A percentile compares a stretch with the other conserved stretches of the same genome.
These are phyloP conservation scores for Furcasterigmium furcatum DNA, from an alignment of 2,329 filamentous ascomycete species.

Conservation along the genomic window DNA sequence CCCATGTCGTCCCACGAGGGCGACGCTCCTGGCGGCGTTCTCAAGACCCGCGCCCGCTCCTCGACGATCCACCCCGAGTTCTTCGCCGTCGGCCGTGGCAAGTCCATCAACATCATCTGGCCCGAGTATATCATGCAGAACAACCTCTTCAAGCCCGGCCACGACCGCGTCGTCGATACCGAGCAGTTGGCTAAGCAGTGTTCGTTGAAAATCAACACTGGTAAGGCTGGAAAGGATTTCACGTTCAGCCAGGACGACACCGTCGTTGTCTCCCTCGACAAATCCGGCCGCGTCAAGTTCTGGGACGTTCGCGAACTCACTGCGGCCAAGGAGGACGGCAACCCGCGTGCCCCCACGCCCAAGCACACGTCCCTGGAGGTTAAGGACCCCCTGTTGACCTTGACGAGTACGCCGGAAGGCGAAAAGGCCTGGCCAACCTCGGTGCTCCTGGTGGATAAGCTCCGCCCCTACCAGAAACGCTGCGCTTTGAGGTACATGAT, in stretches of 20 bases:
- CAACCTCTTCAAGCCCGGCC: conserved; percentile 59
- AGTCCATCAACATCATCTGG: conserved; percentile 89
- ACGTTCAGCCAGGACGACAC: conserved; percentile 96
- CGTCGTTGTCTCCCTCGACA: conserved; percentile 91
- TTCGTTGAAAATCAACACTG: conserved; percentile 89
- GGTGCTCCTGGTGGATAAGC: conserved; percentile 92
- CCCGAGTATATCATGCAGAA: conserved; percentile 61
- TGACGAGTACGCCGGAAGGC: conserved; percentile 79
- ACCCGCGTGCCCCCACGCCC: conserved; percentile 48
- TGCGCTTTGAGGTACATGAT: conserved; percentile 92
- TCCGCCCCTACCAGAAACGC: conserved; percentile 86
- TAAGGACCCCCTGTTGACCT: conserved; percentile 79
- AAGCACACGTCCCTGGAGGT: conserved; percentile 67
- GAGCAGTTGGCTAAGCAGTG: conserved; percentile 85
- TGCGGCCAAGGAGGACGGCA: conserved; percentile 46
- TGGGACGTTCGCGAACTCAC: conserved; percentile 90
- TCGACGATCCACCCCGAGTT: conserved; percentile 88
- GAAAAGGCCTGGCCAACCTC: conserved; percentile 98
- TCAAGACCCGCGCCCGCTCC: conserved; percentile 92
- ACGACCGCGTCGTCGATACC: conserved; percentile 73
- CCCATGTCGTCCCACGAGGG: conserved; percentile 83
- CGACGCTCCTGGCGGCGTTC: conserved; percentile 83
- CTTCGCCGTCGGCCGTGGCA: conserved; percentile 93
- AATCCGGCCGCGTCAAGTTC: conserved; percentile 93
- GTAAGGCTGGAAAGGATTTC: conserved; percentile 98